Evolutionary conservation across 768 basidiomycete genomes (phyloP).

Genomic region (Clathrus columnatus): DNA sequence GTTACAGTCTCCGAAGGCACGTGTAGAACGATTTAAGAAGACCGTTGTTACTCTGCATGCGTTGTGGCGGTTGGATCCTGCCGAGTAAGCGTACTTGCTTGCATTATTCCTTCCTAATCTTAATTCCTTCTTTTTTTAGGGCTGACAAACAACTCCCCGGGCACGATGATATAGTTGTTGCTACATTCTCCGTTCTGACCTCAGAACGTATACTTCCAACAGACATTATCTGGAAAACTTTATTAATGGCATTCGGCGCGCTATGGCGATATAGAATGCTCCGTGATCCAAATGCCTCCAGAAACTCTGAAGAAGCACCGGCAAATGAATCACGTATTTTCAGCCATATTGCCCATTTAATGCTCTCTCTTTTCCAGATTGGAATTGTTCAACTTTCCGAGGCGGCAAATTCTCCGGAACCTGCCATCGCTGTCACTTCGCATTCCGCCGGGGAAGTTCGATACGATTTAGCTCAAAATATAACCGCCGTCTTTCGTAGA

Average conservation of each 20-base stretch:
- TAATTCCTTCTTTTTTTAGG: conserved; percentile 23
- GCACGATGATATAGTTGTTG: conserved; percentile 39
- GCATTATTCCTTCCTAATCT: conserved; percentile 7
- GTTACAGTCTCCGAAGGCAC: conserved; percentile 37
- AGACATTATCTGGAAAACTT: conserved; percentile 66
- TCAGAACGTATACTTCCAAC: conserved; percentile 61
- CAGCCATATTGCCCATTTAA: conserved; percentile 56
- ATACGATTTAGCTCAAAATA: conserved; percentile 64
- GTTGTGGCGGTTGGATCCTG: conserved; percentile 46
- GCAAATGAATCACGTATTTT: conserved; percentile 58
- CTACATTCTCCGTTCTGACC: conserved; percentile 53
- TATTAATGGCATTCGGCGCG: conserved; percentile 70
- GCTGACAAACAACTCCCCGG: conserved; percentile 40
- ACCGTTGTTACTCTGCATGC: conserved; percentile 72
- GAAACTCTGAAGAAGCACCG: conserved; percentile 17
- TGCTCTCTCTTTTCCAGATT: conserved; percentile 54
- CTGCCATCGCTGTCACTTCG: conserved; percentile 22
- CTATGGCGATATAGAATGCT: conserved; percentile 80
- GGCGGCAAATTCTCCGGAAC: conserved; percentile 20
- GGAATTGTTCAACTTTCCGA: conserved; percentile 55
- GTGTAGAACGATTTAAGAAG: conserved; percentile 61
- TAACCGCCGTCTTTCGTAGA: conserved; percentile 79
- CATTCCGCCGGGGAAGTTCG: conserved; percentile 37
- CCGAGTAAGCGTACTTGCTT: conserved; percentile 42
- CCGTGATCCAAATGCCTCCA: conserved; percentile 30